Conservation (phyloP, 495 filamentous ascomycete species). For the Aspergillus baeticus region DNA sequence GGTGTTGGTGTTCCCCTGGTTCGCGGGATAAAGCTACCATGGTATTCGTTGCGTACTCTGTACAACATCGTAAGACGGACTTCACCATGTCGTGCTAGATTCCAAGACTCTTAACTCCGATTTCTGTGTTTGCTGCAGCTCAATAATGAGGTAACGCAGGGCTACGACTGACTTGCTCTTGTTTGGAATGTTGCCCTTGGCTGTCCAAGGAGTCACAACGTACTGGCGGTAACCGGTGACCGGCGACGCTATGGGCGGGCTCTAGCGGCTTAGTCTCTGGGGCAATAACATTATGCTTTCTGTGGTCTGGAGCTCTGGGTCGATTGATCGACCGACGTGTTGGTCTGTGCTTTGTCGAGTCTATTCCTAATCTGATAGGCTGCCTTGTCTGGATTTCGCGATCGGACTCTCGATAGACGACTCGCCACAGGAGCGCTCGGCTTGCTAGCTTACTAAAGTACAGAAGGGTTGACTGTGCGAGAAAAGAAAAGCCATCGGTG, state of each 20-base stretch:
- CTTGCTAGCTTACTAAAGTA: background rate
- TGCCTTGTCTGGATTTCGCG: background rate
- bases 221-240: too few species aligned
- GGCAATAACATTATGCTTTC: background rate
- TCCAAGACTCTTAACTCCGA: background rate
- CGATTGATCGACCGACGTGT: background rate
- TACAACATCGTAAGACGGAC: constrained; percentile 3
- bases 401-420: background rate
- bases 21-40: constrained; percentile 1
- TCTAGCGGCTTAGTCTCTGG: background rate
- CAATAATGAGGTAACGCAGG: constrained; percentile 3
- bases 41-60: constrained; percentile 5
- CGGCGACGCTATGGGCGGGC: too few species aligned
- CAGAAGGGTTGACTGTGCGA: background rate
- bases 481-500: background rate
- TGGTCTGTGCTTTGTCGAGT: background rate
- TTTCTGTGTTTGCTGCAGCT: constrained; percentile 10
- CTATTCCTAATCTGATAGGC: background rate
- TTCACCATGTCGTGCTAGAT: background rate
- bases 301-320: background rate
- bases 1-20: background rate
- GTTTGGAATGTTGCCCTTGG: background rate
- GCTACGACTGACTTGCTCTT: background rate
- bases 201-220: background rate
- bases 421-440: background rate